A percentile compares a stretch with the other conserved stretches of the same genome.
These are phyloP conservation scores for Cytospora leucostoma DNA, from an alignment of 2,329 filamentous ascomycete genomes.

Conservation along the genomic window DNA sequence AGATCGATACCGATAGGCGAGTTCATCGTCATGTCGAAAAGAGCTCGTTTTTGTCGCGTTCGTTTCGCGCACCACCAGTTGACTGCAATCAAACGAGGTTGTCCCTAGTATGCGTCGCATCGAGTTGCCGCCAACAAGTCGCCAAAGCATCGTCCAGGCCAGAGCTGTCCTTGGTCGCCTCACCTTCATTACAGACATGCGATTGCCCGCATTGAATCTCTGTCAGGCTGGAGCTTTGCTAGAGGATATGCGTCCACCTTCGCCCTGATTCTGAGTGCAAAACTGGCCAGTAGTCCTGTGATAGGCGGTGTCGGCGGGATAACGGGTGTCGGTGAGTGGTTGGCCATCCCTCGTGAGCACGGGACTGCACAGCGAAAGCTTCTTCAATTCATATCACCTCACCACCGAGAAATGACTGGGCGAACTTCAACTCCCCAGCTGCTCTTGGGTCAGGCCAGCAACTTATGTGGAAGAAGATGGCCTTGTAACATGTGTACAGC, in stretches of 20 bases:
- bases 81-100: too few relatives aligned
- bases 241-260: background rate
- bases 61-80: too few relatives aligned
- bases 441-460: conserved; percentile 57
- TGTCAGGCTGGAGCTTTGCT: too few relatives aligned
- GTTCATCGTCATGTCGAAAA: too few relatives aligned
- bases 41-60: too few relatives aligned
- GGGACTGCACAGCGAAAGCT: background rate
- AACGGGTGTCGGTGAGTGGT: background rate
- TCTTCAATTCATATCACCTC: conserved; percentile 39
- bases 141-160: too few relatives aligned
- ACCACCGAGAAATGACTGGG: conserved; percentile 46
- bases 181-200: too few relatives aligned
- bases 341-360: background rate
- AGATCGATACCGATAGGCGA: too few relatives aligned
- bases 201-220: too few relatives aligned
- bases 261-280: background rate
- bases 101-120: too few relatives aligned
- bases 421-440: conserved; percentile 51
- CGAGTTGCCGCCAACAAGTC: too few relatives aligned
- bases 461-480: conserved; percentile 55
- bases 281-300: background rate
- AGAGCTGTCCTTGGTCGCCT: too few relatives aligned
- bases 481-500: conserved; percentile 50
- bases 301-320: background rate